Evolutionary conservation across 257 asterid species (phyloP).

Genomic region (Striga asiatica): DNA sequence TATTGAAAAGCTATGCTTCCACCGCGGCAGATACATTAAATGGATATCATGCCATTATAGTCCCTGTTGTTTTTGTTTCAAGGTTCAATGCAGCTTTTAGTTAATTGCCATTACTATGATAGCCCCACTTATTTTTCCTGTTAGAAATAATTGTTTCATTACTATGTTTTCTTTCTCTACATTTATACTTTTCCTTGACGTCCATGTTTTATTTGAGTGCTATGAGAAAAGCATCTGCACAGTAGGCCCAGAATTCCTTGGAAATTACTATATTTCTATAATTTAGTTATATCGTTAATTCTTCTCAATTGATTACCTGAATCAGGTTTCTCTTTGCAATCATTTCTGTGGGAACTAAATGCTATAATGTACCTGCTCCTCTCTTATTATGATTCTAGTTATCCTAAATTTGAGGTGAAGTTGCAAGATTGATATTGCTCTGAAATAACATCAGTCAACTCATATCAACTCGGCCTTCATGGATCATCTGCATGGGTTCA

Average conservation of each 20-base stretch:
- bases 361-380: neutral
- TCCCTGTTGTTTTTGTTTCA: slow-evolving; percentile 84
- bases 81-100: slow-evolving; percentile 39
- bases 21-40: slow-evolving; percentile 72
- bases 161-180: slow-evolving; percentile 5
- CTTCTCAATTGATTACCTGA: neutral
- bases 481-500: neutral
- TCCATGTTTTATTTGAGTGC: slow-evolving; percentile 8
- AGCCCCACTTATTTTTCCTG: neutral
- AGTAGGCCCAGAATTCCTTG: neutral
- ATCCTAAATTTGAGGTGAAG: slow-evolving; percentile 1
- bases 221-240: slow-evolving; percentile 7
- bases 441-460: neutral
- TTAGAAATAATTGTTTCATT: neutral
- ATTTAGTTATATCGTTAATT: neutral
- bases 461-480: neutral
- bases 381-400: neutral
- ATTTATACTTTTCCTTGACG: neutral
- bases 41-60: slow-evolving; percentile 64
- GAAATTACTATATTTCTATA: neutral
- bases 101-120: slow-evolving; percentile 6
- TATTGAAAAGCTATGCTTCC: slow-evolving; percentile 81
- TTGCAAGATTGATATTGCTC: slow-evolving; percentile 5
- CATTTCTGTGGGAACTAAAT: neutral
- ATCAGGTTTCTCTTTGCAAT: neutral